Conservation (phyloP, 768 basidiomycete genomes). For the Floccularia luteovirens region DNA sequence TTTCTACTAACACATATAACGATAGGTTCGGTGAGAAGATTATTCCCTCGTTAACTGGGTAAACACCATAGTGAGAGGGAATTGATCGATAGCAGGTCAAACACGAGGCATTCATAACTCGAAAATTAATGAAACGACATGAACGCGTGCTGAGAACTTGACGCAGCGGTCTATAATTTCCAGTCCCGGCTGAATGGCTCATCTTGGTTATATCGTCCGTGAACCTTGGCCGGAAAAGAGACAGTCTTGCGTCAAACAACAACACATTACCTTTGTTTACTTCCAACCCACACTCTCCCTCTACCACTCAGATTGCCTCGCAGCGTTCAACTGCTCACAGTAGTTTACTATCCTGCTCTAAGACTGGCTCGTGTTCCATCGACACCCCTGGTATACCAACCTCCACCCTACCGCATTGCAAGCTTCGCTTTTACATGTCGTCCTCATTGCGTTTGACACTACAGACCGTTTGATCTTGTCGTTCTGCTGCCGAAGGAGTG, state of each 20-base stretch:
- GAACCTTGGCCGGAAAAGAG: slow-evolving; percentile 27
- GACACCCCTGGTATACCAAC: slow-evolving; percentile 20
- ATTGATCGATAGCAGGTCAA: slow-evolving; percentile 14
- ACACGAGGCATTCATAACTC: slow-evolving; percentile 33
- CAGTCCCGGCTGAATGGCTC: slow-evolving; percentile 8
- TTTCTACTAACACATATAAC: neutral
- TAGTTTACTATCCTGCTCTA: slow-evolving; percentile 1
- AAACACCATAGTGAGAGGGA: slow-evolving; percentile 7
- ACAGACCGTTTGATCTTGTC: slow-evolving; percentile 18
- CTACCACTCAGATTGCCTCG: slow-evolving; percentile 13
- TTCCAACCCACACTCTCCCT: slow-evolving; percentile 16
- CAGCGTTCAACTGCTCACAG: slow-evolving; percentile 12
- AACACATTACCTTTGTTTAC: slow-evolving; percentile 28
- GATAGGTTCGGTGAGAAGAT: slow-evolving; percentile 4
- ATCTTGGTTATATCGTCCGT: slow-evolving; percentile 10
- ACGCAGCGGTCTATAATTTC: slow-evolving; percentile 13
- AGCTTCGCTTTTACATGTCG: slow-evolving; percentile 9
- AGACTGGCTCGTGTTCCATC: slow-evolving; percentile 22
- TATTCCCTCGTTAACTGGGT: slow-evolving; percentile 3
- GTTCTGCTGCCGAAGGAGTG: neutral
- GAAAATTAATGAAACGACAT: slow-evolving; percentile 22
- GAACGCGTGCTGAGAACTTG: slow-evolving; percentile 26
- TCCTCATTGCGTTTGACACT: slow-evolving; percentile 31
- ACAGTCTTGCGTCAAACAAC: slow-evolving; percentile 16
- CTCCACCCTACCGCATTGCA: slow-evolving; percentile 37